Base-by-base conservation (phyloP, 1,139 yeast species). In the Scheffersomyces lignicola region DNA sequence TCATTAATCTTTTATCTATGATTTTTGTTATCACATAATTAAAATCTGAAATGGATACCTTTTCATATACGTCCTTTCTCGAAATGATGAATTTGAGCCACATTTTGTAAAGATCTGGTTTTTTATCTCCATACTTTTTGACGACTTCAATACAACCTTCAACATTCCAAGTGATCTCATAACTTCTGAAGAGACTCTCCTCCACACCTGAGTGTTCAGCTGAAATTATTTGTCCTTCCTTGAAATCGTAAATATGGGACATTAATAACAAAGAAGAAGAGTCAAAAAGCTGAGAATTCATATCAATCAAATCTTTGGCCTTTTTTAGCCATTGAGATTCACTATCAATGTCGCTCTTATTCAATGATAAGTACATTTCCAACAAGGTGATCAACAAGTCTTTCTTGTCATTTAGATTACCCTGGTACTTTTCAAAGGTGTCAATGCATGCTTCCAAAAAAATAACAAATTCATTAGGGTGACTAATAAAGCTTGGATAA, bases 401-500 rank as follows among this genome's bases (percentile, higher is more conserved):
- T 37, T 73, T 75, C 45, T 80, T 78, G 49, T 88, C 96, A 43
- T 75, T 74, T 13, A 66, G 65, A 39, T 79, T 75, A 0, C 94
- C 95, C 41, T 84, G 92, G 51, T 80, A 85, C 41, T 71, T 74
- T 40, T 84, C 90, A 54, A 86, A 86, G 7, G 86, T 74, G 47
- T 83, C 88, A 12, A 89, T 64, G 50, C 97, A 88, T 0, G 97
- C 97, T 54, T 92, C 98, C 37, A 92, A 61, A 47, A 94, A 90
- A n/a, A 87, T 85, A 13, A 90, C 95, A 69, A 92, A 90, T 51
- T 90, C 94, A 51, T 82, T 77, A 0, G 95, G 89, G 52, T 85
- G 88, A 49, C 83, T 78, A 11, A 86, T 78, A 56, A 92, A 94
- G 2, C 95, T 80, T 1, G 95, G 80, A 54, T 89, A 94, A 2